Evolutionary conservation across 768 basidiomycete species (phyloP).

Genomic region (Rhodotorula sphaerocarpa): DNA sequence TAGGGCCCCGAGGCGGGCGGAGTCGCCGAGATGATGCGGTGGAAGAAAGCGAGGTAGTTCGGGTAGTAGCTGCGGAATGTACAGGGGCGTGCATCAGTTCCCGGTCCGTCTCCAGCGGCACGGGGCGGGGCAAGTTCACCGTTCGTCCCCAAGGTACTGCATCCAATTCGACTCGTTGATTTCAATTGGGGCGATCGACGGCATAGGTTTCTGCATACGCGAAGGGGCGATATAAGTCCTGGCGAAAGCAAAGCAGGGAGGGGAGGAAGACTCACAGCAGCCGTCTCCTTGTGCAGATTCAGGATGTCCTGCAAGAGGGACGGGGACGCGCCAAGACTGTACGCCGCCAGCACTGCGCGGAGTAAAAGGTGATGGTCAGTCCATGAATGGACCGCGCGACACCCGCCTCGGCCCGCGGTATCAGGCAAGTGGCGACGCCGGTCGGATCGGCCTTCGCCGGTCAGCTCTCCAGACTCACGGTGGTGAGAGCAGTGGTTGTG

Average conservation of each 20-base stretch:
- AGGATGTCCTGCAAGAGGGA: constrained; percentile 21
- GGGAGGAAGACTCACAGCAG: not conserved
- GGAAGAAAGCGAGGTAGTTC: constrained; percentile 39
- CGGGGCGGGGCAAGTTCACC: not conserved
- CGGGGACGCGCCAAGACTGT: constrained; percentile 24
- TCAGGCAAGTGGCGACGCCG: too few relatives aligned
- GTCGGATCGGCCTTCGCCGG: too few relatives aligned
- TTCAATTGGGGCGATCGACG: constrained; percentile 10
- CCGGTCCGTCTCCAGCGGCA: not conserved
- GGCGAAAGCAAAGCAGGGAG: not conserved
- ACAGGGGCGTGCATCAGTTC: not conserved
- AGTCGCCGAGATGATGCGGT: constrained; percentile 15
- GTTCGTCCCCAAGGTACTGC: constrained; percentile 25
- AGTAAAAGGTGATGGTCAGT: not conserved
- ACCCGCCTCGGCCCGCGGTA: too few relatives aligned
- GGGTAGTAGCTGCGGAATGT: constrained; percentile 34
- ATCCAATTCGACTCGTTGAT: constrained; percentile 31
- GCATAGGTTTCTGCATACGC: constrained; percentile 29
- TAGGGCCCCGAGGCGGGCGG: constrained; percentile 1
- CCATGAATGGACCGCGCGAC: too few relatives aligned
- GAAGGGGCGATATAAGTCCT: not conserved
- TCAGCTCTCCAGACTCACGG: constrained; percentile 1
- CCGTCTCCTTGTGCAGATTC: constrained; percentile 14
- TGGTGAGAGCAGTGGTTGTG: constrained; percentile 35
- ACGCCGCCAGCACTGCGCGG: constrained; percentile 28